Evolutionary conservation across 1,284 basidiomycete species (phyloP), one percentile per base, ranked within the genome.

Genomic region (Trichosporon asahii): DNA sequence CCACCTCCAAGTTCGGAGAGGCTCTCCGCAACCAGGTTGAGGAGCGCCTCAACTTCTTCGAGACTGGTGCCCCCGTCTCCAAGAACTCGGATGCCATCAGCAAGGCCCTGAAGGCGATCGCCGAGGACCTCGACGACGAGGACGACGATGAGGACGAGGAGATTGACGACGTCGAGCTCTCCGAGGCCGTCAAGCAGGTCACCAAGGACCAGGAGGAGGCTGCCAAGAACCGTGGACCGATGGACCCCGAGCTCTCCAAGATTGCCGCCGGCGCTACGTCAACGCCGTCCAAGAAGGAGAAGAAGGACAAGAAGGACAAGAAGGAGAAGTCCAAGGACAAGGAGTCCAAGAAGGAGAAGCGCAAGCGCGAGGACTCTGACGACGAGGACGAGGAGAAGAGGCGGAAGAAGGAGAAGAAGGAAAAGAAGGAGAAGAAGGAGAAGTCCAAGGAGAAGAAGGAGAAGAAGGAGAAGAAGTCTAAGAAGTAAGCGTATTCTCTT

Each of bases 11-110:
- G 82, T 98, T 96, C 77, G 97, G 97, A 70, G 95, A 97, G 82
- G 97, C 95, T 12, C 88, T 99, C 25, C 88, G 92, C 14, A 87
- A 88, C 5, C 97, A 99, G 85, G 97, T 99, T 18, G 97, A 99
- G 83, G 96, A 99, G 84, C 90, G 97, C 18, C 88, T 99, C 9
- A 87, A 87, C 72, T 99, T 99, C 86, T 99, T 98, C 86, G 95
- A 85, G 84, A 91, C 89, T 1, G 94, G 94, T 25, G 88, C 87
- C 6, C 88, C 93, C 3, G 93, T 93, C 27, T 88, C 88, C 46
- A 95, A 93, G 86, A 95, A 95, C 76, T 87, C 91, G 23, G 93
- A 95, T 74, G 91, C 90, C 25, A 95, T 97, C 79, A 89, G 90
- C 78, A 94, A 93, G 83, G 95, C 95, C 8, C 82, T 97, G 73